These are phyloP conservation scores for Vararia minispora DNA, from an alignment of 768 basidiomycete genomes.

Conservation along the genomic window DNA sequence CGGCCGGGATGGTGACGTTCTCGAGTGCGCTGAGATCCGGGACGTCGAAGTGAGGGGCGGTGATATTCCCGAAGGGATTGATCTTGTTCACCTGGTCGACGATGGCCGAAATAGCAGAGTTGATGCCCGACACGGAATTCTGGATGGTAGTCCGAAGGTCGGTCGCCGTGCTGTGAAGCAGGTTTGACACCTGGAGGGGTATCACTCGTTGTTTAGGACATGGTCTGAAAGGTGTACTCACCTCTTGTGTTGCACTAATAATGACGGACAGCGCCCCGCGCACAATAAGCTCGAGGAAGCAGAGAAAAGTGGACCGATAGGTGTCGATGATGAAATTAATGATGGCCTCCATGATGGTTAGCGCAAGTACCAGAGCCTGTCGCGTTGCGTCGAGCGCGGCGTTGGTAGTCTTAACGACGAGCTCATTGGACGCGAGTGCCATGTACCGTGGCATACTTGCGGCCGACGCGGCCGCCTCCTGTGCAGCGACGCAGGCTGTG, in stretches of 20 bases:
- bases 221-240: conserved; percentile 24
- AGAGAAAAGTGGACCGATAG: conserved; percentile 89
- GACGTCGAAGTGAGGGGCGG: conserved; percentile 59
- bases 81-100: conserved; percentile 64
- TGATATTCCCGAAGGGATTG: conserved; percentile 62
- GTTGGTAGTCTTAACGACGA: conserved; percentile 70
- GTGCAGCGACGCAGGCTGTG: conserved; percentile 76
- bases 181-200: conserved; percentile 50
- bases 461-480: conserved; percentile 68
- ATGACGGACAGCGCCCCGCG: conserved; percentile 70
- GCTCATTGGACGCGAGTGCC: conserved; percentile 74
- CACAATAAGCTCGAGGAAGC: conserved; percentile 85
- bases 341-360: conserved; percentile 79
- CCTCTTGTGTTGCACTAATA: conserved; percentile 76
- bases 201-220: conserved; percentile 6
- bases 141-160: conserved; percentile 63
- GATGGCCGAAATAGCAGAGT: conserved; percentile 52
- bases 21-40: conserved; percentile 65
- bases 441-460: conserved; percentile 85
- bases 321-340: conserved; percentile 88
- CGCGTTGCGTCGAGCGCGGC: conserved; percentile 70
- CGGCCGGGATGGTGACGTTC: conserved; percentile 71
- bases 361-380: conserved; percentile 53
- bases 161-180: conserved; percentile 48
- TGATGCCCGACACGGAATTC: conserved; percentile 54